Conservation (phyloP, 2,329 filamentous ascomycete genomes). For the Colletotrichum filicis region DNA sequence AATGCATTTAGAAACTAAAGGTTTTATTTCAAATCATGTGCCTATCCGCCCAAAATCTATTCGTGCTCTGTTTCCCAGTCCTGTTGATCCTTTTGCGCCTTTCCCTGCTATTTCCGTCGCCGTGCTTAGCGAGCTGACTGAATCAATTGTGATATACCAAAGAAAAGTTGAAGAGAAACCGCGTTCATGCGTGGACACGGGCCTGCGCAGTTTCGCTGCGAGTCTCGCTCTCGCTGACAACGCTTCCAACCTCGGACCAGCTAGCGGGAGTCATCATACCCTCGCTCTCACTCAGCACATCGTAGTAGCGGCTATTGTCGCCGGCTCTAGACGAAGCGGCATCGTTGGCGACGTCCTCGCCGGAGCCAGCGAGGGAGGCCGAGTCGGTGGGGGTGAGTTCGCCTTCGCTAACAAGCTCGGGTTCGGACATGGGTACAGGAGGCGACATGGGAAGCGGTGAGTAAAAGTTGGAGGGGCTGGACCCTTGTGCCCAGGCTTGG, state of each 20-base stretch:
- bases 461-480: conserved; percentile 64
- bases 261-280: conserved; percentile 69
- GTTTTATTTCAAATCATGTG: background rate
- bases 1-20: background rate
- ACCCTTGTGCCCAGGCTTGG: conserved; percentile 71
- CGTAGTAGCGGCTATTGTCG: conserved; percentile 55
- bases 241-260: conserved; percentile 74
- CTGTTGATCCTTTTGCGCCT: conserved; percentile 31
- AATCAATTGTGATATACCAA: background rate
- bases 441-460: conserved; percentile 68
- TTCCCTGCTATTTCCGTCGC: conserved; percentile 2
- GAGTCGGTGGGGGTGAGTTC: conserved; percentile 70
- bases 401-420: conserved; percentile 62
- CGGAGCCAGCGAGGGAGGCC: conserved; percentile 63
- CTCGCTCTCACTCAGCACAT: conserved; percentile 69
- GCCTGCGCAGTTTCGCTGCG: conserved; percentile 35
- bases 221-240: conserved; percentile 65
- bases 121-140: conserved; percentile 1
- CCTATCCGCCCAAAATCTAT: conserved; percentile 24
- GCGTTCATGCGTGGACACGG: conserved; percentile 44
- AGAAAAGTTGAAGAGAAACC: background rate
- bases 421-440: conserved; percentile 60
- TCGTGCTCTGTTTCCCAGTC: conserved; percentile 16
- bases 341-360: conserved; percentile 59
- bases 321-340: conserved; percentile 49